Percentiles rank a stretch among this genome's conserved stretches.
Conservation (phyloP, 768 basidiomycete genomes). For the Suillus spraguei region DNA sequence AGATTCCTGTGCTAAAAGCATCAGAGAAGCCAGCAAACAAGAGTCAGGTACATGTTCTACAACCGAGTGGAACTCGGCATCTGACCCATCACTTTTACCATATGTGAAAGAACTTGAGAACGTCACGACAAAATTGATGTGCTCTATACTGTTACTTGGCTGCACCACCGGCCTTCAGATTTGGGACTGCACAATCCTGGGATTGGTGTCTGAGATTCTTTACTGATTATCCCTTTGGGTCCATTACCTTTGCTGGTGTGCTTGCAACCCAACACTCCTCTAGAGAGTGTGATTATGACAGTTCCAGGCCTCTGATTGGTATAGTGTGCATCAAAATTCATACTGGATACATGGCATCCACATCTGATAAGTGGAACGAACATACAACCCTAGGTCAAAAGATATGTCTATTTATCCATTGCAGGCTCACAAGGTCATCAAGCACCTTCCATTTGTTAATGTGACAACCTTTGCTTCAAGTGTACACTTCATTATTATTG, state of each 20-base stretch:
- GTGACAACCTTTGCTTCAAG: conserved; percentile 48
- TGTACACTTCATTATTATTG: conserved; percentile 55
- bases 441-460: conserved; percentile 46
- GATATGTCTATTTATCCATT: conserved; percentile 49
- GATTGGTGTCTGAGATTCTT: conserved; percentile 55
- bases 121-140: too few species aligned
- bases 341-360: background rate
- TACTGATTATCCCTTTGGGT: conserved; percentile 36
- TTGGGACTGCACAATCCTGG: conserved; percentile 63
- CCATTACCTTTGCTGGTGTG: conserved; percentile 41
- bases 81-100: too few species aligned
- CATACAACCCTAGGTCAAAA: conserved; percentile 24
- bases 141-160: conserved; percentile 49
- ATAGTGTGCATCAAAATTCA: conserved; percentile 32
- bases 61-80: too few species aligned
- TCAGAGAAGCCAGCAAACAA: too few species aligned
- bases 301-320: conserved; percentile 38
- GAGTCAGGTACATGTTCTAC: too few species aligned
- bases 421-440: conserved; percentile 50
- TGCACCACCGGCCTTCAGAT: conserved; percentile 57
- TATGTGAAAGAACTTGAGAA: too few species aligned
- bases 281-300: conserved; percentile 31
- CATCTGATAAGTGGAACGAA: conserved; percentile 11
- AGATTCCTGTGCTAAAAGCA: too few species aligned
- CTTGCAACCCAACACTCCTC: conserved; percentile 36